phyloP scores from a whole-genome alignment of 208 protist species.

The Wallacemonas sp. region DNA sequence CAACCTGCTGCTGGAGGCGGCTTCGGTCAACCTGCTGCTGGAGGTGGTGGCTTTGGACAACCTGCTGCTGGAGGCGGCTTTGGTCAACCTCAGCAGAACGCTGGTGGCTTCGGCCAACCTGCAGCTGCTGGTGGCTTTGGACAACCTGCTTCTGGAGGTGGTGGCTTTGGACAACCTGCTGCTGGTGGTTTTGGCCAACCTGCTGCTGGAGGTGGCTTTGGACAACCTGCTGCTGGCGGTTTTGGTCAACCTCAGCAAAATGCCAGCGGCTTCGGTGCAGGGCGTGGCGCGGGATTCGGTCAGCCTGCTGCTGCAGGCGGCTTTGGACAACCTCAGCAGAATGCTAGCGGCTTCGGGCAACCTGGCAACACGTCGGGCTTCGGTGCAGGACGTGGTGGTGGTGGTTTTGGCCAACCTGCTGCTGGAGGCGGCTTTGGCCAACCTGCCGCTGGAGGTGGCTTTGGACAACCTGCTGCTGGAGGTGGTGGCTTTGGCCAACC shows the following conservation, averaged over 20 bases:
- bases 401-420: slow-evolving; percentile 24
- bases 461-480: slow-evolving; percentile 28
- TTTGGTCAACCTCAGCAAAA: slow-evolving; percentile 6
- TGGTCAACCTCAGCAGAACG: slow-evolving; percentile 5
- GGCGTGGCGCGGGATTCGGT: slow-evolving; percentile 31
- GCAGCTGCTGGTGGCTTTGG: slow-evolving; percentile 10
- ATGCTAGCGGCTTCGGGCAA: slow-evolving; percentile 29
- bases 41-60: slow-evolving; percentile 12
- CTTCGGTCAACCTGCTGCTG: slow-evolving; percentile 15
- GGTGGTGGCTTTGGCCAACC: slow-evolving; percentile 32
- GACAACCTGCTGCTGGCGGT: too few relatives aligned
- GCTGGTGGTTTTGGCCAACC: slow-evolving; percentile 14
- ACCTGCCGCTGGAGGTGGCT: slow-evolving; percentile 20
- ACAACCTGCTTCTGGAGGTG: background rate
- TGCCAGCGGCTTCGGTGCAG: slow-evolving; percentile 33
- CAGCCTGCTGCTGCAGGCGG: slow-evolving; percentile 38
- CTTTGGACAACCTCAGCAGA: slow-evolving; percentile 35
- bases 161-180: background rate
- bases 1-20: slow-evolving; percentile 14
- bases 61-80: slow-evolving; percentile 12
- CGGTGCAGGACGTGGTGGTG: slow-evolving; percentile 22
- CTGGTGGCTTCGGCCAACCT: slow-evolving; percentile 16
- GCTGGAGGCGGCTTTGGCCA: slow-evolving; percentile 43
- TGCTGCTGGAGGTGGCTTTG: slow-evolving; percentile 10
- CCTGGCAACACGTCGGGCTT: slow-evolving; percentile 14